Evolutionary conservation across 495 filamentous ascomycete species (phyloP), one percentile per base, ranked within the genome.

Genomic region (Corynascus novoguineensis): DNA sequence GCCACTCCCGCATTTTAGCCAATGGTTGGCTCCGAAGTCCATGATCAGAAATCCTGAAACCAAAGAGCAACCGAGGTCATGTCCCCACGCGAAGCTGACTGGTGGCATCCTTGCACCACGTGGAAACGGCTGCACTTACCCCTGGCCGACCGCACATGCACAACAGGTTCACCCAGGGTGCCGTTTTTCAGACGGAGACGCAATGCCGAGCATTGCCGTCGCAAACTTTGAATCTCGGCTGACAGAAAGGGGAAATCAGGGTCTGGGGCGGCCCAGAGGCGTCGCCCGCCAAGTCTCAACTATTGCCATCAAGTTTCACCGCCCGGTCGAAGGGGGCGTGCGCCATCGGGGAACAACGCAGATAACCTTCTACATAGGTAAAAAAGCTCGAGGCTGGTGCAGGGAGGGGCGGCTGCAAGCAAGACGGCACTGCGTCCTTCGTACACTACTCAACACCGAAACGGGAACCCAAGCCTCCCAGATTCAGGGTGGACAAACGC

Each of bases 41-140:
- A n/a, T 25, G 42, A 48, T 40, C 31, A 12, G 25, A 59, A 46
- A 37, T 37, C 32, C 32, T 59, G 57, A 59, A 53, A 59, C 50
- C 40, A 49, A 27, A 50, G 42, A 42, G 28, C 41, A 54, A 37
- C n/a, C n/a, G 12, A 59, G 42, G 40, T 50, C 42, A 59, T 32
- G 57, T 28, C n/a, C 53, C 44, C 29, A 42, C 17, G 41, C 57
- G 4, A n/a, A 54, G 54, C 54, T 57, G 46, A 57, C 17, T 5
- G 10, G 32, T 15, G 11, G 11, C 24, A 56, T 41, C 53, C 53
- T 17, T 56, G 44, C 44, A 31, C 53, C 53, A 56, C 53, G 53
- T 56, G 53, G 53, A 22, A 24, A 44, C 17, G 40, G 38, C 11
- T 22, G 37, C 37, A 40, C 12, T n/a, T 38, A 14, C 40, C 40